phyloP scores from a whole-genome alignment of 495 filamentous ascomycete genomes.

The Podospora conica region DNA sequence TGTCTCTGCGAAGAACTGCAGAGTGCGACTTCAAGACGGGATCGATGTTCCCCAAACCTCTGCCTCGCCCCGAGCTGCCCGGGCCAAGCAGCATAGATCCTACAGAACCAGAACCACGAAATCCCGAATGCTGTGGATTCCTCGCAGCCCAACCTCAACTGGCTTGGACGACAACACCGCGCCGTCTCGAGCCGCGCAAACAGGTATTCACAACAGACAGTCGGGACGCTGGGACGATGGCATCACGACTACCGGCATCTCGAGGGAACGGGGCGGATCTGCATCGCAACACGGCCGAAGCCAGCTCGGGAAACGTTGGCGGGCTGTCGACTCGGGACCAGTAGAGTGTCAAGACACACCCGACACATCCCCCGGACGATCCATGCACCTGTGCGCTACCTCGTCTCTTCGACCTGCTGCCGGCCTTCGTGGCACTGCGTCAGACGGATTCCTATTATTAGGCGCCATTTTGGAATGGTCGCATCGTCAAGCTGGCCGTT shows the following conservation, averaged over 20 bases:
- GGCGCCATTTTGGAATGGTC: constrained; percentile 12
- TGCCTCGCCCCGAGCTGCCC: background rate
- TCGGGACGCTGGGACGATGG: background rate
- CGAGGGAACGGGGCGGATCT: constrained; percentile 1
- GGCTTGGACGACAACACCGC: background rate
- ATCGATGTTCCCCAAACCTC: background rate
- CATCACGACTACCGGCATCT: constrained; percentile 1
- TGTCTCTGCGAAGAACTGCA: background rate
- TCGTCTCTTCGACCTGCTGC: constrained; percentile 13
- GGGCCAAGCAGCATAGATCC: background rate
- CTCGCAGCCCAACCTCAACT: background rate
- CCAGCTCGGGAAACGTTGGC: constrained; percentile 17
- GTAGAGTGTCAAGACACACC: constrained; percentile 15
- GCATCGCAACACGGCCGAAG: constrained; percentile 12
- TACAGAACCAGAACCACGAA: background rate
- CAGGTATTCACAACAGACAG: background rate
- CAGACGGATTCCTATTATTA: constrained; percentile 28
- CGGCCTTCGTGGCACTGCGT: constrained; percentile 30
- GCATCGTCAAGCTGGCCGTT: constrained; percentile 14
- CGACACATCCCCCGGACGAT: constrained; percentile 22
- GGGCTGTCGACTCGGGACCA: constrained; percentile 14
- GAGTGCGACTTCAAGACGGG: background rate
- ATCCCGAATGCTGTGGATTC: background rate
- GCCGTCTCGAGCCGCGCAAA: background rate
- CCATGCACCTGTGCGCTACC: constrained; percentile 19